phyloP scores from a whole-genome alignment of 345 rosid genomes.

The Anacardium occidentale region DNA sequence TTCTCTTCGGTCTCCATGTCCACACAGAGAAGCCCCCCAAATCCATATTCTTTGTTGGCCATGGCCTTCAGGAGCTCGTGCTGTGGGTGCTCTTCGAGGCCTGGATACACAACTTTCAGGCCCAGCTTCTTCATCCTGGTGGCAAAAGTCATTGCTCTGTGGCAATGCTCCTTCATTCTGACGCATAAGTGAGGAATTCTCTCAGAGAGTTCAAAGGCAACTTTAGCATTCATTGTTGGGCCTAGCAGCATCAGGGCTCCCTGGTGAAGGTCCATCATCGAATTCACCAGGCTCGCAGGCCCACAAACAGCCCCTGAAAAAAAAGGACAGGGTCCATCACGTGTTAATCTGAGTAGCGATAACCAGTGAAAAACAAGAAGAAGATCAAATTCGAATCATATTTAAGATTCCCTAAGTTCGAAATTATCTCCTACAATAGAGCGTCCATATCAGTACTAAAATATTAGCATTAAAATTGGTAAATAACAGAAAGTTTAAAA shows the following conservation, averaged over 20 bases:
- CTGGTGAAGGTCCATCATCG: constrained; percentile 95
- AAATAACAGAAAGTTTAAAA: too few relatives aligned
- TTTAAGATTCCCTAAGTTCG: too few relatives aligned
- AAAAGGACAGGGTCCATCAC: too few relatives aligned
- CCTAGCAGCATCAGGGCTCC: constrained; percentile 93
- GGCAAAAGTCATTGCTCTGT: constrained; percentile 65
- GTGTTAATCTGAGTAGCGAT: too few relatives aligned
- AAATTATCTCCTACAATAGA: too few relatives aligned
- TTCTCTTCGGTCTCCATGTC: constrained; percentile 89
- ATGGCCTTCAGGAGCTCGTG: constrained; percentile 58
- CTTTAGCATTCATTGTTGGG: constrained; percentile 96
- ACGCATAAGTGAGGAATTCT: constrained; percentile 82
- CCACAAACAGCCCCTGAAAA: constrained; percentile 85
- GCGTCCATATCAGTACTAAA: too few relatives aligned
- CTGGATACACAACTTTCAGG: constrained; percentile 78
- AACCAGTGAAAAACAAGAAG: too few relatives aligned
- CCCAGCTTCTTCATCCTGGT: constrained; percentile 68
- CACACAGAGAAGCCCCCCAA: constrained; percentile 71
- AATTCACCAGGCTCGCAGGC: constrained; percentile 70
- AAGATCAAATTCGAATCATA: too few relatives aligned
- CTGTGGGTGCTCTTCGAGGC: constrained; percentile 78
- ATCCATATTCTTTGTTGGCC: constrained; percentile 74
- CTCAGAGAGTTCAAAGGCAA: constrained; percentile 82
- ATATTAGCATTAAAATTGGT: too few relatives aligned
- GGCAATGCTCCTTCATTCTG: constrained; percentile 86